Evolutionary conservation across 2,329 filamentous ascomycete genomes (phyloP).

Genomic region (Leptodontidium sp.): DNA sequence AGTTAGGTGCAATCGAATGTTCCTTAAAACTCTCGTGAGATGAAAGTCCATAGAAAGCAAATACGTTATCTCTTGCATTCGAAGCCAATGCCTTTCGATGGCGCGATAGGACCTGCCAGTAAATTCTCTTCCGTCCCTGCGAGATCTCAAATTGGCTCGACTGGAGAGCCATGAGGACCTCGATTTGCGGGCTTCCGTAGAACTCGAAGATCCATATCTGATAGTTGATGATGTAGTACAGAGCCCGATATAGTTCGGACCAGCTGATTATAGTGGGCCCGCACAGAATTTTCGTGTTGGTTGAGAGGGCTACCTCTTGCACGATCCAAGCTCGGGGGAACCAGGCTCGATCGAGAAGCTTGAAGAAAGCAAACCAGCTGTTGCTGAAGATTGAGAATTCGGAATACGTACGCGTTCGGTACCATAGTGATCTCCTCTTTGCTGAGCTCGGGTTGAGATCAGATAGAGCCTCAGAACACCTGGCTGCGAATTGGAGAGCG

Average conservation of each 20-base stretch:
- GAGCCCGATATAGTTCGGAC: neutral
- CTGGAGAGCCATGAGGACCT: conserved; percentile 3
- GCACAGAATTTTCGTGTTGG: conserved; percentile 10
- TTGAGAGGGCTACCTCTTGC: conserved; percentile 21
- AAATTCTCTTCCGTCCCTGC: conserved; percentile 10
- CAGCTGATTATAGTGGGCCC: conserved; percentile 12
- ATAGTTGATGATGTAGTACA: conserved; percentile 11
- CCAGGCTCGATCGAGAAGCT: conserved; percentile 20
- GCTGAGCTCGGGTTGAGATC: neutral
- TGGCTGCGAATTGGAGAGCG: conserved; percentile 9
- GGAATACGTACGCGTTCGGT: neutral
- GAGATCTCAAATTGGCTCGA: conserved; percentile 15
- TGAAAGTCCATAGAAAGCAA: too few relatives aligned
- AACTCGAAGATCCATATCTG: conserved; percentile 25
- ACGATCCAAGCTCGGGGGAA: conserved; percentile 26
- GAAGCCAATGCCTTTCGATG: conserved; percentile 5
- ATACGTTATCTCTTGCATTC: too few relatives aligned
- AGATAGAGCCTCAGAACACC: conserved; percentile 4
- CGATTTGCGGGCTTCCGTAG: conserved; percentile 16
- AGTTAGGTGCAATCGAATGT: too few relatives aligned
- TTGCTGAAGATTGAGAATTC: conserved; percentile 14
- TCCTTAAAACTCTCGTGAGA: too few relatives aligned
- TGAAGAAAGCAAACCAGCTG: conserved; percentile 16
- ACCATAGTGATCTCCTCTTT: conserved; percentile 1
- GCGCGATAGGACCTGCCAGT: conserved; percentile 15